Evolutionary conservation across 345 rosid genomes (phyloP).

Genomic region (Hibiscus syriacus): DNA sequence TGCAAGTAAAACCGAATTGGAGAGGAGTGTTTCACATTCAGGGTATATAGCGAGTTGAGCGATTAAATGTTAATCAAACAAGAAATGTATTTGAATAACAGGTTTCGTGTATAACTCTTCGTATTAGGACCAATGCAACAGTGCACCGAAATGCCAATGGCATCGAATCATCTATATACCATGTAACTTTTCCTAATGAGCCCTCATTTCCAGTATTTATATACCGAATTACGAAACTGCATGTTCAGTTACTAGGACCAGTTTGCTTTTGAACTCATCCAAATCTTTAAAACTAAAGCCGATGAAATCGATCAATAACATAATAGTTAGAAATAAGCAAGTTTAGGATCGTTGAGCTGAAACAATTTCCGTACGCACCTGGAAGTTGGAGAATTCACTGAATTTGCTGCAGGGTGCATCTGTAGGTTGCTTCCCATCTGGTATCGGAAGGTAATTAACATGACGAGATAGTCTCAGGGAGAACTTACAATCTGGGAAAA

Average conservation of each 20-base stretch:
- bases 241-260: not conserved
- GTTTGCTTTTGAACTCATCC: not conserved
- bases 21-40: not conserved
- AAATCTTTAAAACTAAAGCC: not conserved
- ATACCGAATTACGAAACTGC: not conserved
- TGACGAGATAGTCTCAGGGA: not conserved
- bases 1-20: slow-evolving; percentile 22
- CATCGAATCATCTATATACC: not conserved
- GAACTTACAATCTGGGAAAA: not conserved
- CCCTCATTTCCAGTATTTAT: not conserved
- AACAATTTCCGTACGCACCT: slow-evolving; percentile 21
- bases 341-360: not conserved
- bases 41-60: not conserved
- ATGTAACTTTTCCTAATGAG: not conserved
- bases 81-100: not conserved
- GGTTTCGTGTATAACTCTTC: not conserved
- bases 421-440: slow-evolving; percentile 37
- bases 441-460: slow-evolving; percentile 5
- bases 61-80: not conserved
- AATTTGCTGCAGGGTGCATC: slow-evolving; percentile 20
- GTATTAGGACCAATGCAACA: not conserved
- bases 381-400: slow-evolving; percentile 24
- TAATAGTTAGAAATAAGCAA: not conserved
- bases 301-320: not conserved
- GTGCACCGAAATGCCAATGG: not conserved